Conservation (phyloP, 345 rosid genomes). For the thale cress (Arabidopsis thaliana) region DNA sequence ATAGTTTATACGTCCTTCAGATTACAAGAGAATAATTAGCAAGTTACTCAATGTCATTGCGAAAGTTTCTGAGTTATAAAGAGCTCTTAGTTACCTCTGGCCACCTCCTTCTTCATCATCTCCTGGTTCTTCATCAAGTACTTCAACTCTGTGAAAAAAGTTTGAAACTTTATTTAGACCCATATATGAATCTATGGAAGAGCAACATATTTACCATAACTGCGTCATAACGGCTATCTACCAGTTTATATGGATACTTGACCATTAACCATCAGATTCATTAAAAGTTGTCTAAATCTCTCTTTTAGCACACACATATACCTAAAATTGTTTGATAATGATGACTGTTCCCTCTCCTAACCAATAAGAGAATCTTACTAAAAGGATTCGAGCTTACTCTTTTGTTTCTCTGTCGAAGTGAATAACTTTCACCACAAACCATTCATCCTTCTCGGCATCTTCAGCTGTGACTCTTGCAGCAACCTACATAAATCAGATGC, state of each 20-base stretch:
- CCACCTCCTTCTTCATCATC: constrained; percentile 89
- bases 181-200: background rate
- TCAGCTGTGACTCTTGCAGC: constrained; percentile 88
- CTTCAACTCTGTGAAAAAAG: constrained; percentile 69
- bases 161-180: background rate
- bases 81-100: constrained; percentile 58
- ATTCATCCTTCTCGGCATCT: constrained; percentile 87
- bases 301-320: background rate
- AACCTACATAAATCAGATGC: constrained; percentile 56
- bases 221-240: background rate
- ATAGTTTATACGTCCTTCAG: constrained; percentile 85
- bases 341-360: background rate
- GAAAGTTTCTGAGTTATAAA: background rate
- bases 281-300: background rate
- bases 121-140: constrained; percentile 96
- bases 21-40: constrained; percentile 16
- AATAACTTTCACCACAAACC: constrained; percentile 92
- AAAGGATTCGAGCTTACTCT: constrained; percentile 64
- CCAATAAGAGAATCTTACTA: background rate
- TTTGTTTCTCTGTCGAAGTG: constrained; percentile 87
- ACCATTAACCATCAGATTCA: background rate
- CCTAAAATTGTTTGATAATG: background rate
- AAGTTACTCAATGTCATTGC: constrained; percentile 20
- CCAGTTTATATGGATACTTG: background rate
- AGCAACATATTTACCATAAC: background rate